These are phyloP conservation scores for Trichoderma lentiforme DNA, from an alignment of 2,329 filamentous ascomycete species.

Conservation along the genomic window DNA sequence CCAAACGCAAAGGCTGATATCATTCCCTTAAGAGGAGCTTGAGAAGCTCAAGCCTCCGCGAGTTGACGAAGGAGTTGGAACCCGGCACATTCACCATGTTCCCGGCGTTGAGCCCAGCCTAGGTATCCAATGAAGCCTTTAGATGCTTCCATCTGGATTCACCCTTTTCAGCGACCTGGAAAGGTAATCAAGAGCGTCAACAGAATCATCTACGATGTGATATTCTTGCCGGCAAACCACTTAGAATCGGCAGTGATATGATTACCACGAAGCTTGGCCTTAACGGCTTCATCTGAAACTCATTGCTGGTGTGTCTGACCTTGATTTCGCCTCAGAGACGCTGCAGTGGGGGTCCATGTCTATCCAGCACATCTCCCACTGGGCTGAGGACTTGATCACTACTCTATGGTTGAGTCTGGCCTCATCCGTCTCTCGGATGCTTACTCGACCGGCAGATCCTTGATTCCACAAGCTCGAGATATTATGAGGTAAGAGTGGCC, in stretches of 20 bases:
- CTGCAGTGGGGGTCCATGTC: slow-evolving; percentile 77
- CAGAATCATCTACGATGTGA: slow-evolving; percentile 67
- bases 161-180: not conserved
- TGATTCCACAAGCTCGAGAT: not conserved
- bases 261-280: slow-evolving; percentile 82
- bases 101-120: slow-evolving; percentile 59
- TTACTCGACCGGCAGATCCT: slow-evolving; percentile 46
- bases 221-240: slow-evolving; percentile 77
- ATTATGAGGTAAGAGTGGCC: not conserved
- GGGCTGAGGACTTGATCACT: slow-evolving; percentile 81
- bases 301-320: slow-evolving; percentile 72
- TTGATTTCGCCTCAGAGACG: slow-evolving; percentile 79
- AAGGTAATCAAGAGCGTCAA: slow-evolving; percentile 64
- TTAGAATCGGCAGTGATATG: slow-evolving; percentile 73
- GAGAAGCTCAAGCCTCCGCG: slow-evolving; percentile 57
- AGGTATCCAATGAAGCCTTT: slow-evolving; percentile 75
- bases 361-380: slow-evolving; percentile 76
- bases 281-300: slow-evolving; percentile 63
- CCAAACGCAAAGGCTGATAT: slow-evolving; percentile 75
- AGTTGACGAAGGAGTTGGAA: slow-evolving; percentile 53
- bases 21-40: slow-evolving; percentile 68
- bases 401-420: slow-evolving; percentile 71
- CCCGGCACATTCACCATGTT: slow-evolving; percentile 46
- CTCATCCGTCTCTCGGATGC: slow-evolving; percentile 75
- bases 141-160: slow-evolving; percentile 34